Base-by-base conservation (phyloP, 2,329 filamentous ascomycete species). In the Hypoxylon sp. region DNA sequence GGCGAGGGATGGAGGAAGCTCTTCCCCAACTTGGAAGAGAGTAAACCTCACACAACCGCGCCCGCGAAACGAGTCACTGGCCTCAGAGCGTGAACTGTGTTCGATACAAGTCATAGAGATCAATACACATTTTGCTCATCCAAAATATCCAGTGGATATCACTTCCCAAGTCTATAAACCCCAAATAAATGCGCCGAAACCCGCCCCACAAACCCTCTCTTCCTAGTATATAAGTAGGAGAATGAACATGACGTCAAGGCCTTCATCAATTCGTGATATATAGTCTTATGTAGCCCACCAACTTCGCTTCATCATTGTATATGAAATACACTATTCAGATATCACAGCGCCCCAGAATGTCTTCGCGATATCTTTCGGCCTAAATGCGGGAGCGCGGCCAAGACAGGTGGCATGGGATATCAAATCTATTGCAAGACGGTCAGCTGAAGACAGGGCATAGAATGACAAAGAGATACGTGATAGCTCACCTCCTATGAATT, bases 271-370 rank as follows among this genome's bases (percentile, higher is more conserved):
- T 30, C 12, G 11, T 20, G 16, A 22, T n/a, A 14, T 53, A 53
- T 28, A 30, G 22, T 5, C 9, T 24, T 33, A 48, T 40, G 28
- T 18, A 48, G 4, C 3, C 20, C 12, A 33, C 28, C 9, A 51
- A 20, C n/a, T 14, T 22, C 20, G 6, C 18, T 16, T 38, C 45
- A 22, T 45, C 40, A 36, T 48, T 50, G 18, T 20, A 20, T 42
- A 45, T 36, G 32, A 38, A 45, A 52, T 18, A 45, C 16, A 44
- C 48, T 40, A 38, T 24, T 62, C 67, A 2, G 65, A 42, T 48
- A 67, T 64, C 24, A 70, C 68, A n/a, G 75, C 68, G 32, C 69
- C 69, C 74, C 75, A 77, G 32, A 77, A 77, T 2, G 75, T 67
- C 2, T 18, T 38, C 11, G 73, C 69, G 11, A 77, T 69, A 54